phyloP scores from a whole-genome alignment of 345 rosid genomes.

The Pistacia atlantica region DNA sequence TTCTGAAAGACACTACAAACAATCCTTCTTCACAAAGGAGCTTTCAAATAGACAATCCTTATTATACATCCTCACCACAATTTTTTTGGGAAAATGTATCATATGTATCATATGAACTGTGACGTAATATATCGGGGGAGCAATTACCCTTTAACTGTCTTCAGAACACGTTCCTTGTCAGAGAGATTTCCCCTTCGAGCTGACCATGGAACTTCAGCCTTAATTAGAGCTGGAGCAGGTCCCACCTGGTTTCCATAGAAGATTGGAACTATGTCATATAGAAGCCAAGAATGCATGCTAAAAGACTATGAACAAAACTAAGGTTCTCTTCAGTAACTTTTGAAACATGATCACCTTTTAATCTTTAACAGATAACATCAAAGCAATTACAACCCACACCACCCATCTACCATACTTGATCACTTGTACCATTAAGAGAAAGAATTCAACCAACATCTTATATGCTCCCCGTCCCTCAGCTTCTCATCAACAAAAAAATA shows the following conservation, averaged over 20 bases:
- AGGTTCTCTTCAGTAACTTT: not conserved
- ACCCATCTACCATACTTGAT: slow-evolving; percentile 11
- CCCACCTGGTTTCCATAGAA: slow-evolving; percentile 50
- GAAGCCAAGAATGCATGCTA: slow-evolving; percentile 6
- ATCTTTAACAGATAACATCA: slow-evolving; percentile 4
- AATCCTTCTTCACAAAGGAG: not conserved
- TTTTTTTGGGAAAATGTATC: not conserved
- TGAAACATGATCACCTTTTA: not conserved
- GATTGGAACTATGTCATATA: not conserved
- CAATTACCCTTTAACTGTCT: slow-evolving; percentile 74
- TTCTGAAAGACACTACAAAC: not conserved
- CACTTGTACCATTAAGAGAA: not conserved
- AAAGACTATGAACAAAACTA: not conserved
- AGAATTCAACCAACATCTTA: not conserved
- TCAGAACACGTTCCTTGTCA: slow-evolving; percentile 58
- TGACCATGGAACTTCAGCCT: slow-evolving; percentile 81
- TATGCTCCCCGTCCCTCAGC: too few species aligned
- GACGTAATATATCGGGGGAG: slow-evolving; percentile 5
- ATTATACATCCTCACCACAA: not conserved
- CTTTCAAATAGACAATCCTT: not conserved
- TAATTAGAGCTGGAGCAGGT: slow-evolving; percentile 56
- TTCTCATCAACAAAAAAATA: not conserved
- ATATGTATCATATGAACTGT: not conserved
- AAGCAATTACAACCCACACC: slow-evolving; percentile 7
- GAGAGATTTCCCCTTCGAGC: slow-evolving; percentile 57